Evolutionary conservation across 129 eudicot genomes (phyloP), one percentile per base, ranked within the genome.

Genomic region (Tanacetum coccineum): DNA sequence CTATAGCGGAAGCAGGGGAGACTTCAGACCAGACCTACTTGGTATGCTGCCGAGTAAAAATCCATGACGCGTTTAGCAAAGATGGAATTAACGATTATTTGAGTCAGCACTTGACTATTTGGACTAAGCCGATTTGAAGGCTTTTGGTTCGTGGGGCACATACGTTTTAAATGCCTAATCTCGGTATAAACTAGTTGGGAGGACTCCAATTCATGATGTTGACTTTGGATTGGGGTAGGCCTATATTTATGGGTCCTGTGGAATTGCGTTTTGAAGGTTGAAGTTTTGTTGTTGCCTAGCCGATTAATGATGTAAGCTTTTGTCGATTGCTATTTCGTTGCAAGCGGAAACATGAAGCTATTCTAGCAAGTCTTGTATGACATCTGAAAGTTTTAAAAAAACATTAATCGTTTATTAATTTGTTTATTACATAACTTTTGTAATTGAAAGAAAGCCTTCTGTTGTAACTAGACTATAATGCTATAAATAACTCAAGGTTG

Each of bases 211-310:
- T 42, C 36, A 63, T 30, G 18, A 48, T 3, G 70, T 58, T 3
- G 70, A 65, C 21, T 65, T 65, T 7, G 58, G 70, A 25, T 65
- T n/a, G 70, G 70, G 70, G 70, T 1, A 55, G 45, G 11, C 70
- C 70, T 3, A 47, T 47, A 14, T 65, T 21, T 47, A 65, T 65
- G 45, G 70, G 58, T 48, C 70, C 44, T 0, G 55, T 13, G 57
- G 70, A 13, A 65, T 47, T 9, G 3, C 44, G 13, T n/a, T 47
- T 26, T 22, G n/a, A 47, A 21, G 70, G 70, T 8, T 21, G 3
- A 21, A 22, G 56, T 13, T 46, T 22, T 8, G 44, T n/a, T 65
- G 12, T 65, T 65, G 49, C 45, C 70, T 14, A 46, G 70, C 45
- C 57, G 9, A 22, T 65, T 4, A 65, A 65, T 25, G 70, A 65